A percentile compares a stretch with the other conserved stretches of the same genome.
phyloP scores from a whole-genome alignment of 495 filamentous ascomycete genomes.

The Hypoxylon lienhwacheense region DNA sequence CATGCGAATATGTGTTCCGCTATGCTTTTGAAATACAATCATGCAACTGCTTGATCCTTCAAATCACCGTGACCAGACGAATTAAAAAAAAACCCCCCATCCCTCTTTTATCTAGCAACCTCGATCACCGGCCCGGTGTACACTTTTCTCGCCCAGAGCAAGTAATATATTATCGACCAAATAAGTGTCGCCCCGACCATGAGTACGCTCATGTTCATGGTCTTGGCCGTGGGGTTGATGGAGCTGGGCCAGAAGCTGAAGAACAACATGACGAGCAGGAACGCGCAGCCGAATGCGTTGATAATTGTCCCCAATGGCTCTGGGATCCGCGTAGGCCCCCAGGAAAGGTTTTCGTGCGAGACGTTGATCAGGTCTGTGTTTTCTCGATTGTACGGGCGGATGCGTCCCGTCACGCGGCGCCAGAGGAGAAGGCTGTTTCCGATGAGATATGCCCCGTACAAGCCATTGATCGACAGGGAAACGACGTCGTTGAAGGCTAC shows the following conservation, averaged over 20 bases:
- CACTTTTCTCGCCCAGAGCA: slow-evolving; percentile 44
- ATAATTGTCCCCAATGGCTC: slow-evolving; percentile 28
- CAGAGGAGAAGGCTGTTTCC: slow-evolving; percentile 47
- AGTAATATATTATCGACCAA: slow-evolving; percentile 47
- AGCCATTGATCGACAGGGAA: slow-evolving; percentile 46
- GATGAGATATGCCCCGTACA: slow-evolving; percentile 50
- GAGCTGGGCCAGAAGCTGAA: slow-evolving; percentile 54
- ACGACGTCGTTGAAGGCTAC: slow-evolving; percentile 53
- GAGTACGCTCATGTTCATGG: slow-evolving; percentile 49
- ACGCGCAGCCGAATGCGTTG: slow-evolving; percentile 25
- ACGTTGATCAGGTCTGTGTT: background rate
- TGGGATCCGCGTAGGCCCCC: slow-evolving; percentile 25
- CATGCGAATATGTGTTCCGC: too few relatives aligned
- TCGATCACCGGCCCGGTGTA: slow-evolving; percentile 40
- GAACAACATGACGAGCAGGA: slow-evolving; percentile 29
- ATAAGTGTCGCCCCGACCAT: slow-evolving; percentile 51
- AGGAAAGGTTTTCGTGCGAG: slow-evolving; percentile 17
- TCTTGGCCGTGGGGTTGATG: slow-evolving; percentile 35
- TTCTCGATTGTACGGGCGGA: slow-evolving; percentile 14
- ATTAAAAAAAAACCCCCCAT: too few relatives aligned
- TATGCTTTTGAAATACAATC: too few relatives aligned
- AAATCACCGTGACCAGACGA: too few relatives aligned
- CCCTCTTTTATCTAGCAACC: too few relatives aligned
- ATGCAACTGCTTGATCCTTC: too few relatives aligned
- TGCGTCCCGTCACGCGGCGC: slow-evolving; percentile 33